Evolutionary conservation across 768 basidiomycete genomes (phyloP).

Genomic region (Astraeus odoratus): DNA sequence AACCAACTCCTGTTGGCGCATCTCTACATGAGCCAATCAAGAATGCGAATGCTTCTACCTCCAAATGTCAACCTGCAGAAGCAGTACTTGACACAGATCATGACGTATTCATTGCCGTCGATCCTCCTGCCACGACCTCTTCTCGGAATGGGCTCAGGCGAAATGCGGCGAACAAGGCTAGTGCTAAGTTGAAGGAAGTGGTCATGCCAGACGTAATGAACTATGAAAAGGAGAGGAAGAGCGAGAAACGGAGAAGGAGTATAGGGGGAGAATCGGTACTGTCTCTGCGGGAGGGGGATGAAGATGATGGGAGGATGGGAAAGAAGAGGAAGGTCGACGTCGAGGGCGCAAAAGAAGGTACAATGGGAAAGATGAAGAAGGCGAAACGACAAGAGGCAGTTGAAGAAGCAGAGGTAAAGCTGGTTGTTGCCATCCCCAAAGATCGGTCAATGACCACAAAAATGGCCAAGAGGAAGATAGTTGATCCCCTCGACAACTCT

Average conservation of each 20-base stretch:
- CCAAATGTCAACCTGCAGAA: background rate
- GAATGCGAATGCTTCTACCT: conserved; percentile 2
- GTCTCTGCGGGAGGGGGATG: conserved; percentile 3
- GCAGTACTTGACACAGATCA: conserved; percentile 2
- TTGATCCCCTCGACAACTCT: conserved; percentile 2
- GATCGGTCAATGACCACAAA: conserved; percentile 9
- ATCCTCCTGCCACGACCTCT: conserved; percentile 6
- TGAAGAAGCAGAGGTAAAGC: conserved; percentile 22
- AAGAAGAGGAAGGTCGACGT: conserved; percentile 17
- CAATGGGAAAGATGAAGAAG: conserved; percentile 11
- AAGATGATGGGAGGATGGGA: conserved; percentile 12
- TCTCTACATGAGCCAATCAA: background rate
- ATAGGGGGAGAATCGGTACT: conserved; percentile 24
- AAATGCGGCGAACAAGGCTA: conserved; percentile 49
- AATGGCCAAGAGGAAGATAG: too few species aligned
- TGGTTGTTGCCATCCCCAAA: conserved; percentile 10
- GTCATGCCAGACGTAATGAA: conserved; percentile 75
- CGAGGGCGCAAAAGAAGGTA: conserved; percentile 9
- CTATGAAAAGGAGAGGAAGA: conserved; percentile 62
- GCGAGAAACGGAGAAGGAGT: conserved; percentile 25
- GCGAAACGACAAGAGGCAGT: conserved; percentile 11
- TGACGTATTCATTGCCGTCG: conserved; percentile 8
- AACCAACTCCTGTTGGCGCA: conserved; percentile 12
- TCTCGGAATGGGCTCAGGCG: conserved; percentile 30
- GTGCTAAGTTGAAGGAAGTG: conserved; percentile 35